A percentile compares a stretch with the other conserved stretches of the same genome.
Conservation (phyloP, 2,329 filamentous ascomycete genomes). For the Stemphylium vesicarium region DNA sequence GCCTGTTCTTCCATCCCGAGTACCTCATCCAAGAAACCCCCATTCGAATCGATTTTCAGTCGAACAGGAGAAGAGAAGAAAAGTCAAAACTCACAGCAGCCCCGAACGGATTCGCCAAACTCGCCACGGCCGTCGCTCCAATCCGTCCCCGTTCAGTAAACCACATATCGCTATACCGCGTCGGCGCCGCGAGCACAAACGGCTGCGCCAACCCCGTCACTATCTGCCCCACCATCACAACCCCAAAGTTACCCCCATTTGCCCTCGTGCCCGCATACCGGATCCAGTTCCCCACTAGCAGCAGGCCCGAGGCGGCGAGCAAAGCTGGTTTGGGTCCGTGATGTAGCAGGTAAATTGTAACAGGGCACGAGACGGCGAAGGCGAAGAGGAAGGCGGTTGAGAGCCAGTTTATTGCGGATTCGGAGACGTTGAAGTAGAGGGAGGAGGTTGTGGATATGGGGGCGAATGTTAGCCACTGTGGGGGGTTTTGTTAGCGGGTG, state of each 20-base stretch:
- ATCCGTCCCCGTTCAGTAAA: constrained; percentile 86
- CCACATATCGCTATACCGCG: constrained; percentile 92
- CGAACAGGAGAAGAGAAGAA: neutral
- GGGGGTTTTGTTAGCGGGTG: neutral
- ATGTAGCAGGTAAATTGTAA: constrained; percentile 76
- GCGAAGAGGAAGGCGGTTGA: constrained; percentile 86
- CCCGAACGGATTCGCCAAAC: constrained; percentile 87
- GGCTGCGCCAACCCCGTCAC: constrained; percentile 88
- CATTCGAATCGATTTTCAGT: neutral
- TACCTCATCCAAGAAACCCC: too few relatives aligned
- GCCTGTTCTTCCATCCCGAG: too few relatives aligned
- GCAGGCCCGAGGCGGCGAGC: constrained; percentile 71
- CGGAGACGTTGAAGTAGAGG: constrained; percentile 74
- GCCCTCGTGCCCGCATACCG: constrained; percentile 74
- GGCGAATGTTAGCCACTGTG: constrained; percentile 88
- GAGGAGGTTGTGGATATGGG: constrained; percentile 78
- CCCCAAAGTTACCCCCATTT: constrained; percentile 69
- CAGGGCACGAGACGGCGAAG: constrained; percentile 76
- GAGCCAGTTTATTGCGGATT: constrained; percentile 88
- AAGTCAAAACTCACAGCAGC: constrained; percentile 67
- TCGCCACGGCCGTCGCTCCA: constrained; percentile 83
- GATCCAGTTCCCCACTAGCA: constrained; percentile 89
- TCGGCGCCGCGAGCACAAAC: constrained; percentile 87
- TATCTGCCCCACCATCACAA: constrained; percentile 90
- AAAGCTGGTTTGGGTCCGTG: constrained; percentile 80